phyloP scores from a whole-genome alignment of 441 rosid genomes.

The Gossypium davidsonii region DNA sequence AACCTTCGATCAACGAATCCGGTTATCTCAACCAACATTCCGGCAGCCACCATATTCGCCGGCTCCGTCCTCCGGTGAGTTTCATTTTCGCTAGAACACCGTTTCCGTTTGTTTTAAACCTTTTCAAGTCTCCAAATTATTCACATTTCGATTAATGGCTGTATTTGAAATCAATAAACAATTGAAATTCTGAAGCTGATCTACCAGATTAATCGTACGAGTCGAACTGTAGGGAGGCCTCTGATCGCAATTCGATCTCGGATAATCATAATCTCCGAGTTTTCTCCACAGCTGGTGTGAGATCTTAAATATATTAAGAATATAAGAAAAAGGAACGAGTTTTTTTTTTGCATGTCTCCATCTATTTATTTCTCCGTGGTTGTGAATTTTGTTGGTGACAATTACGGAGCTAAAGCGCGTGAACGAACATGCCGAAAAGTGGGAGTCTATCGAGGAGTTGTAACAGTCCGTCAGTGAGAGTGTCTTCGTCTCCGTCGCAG shows the following conservation, averaged over 20 bases:
- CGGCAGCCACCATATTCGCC: neutral
- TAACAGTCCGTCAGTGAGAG: constrained; percentile 21
- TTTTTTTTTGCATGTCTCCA: constrained; percentile 24
- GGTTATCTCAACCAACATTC: neutral
- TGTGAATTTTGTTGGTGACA: constrained; percentile 14
- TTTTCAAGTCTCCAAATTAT: neutral
- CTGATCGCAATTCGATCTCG: neutral
- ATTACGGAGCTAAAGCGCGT: constrained; percentile 11
- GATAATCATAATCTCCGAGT: neutral
- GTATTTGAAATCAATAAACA: neutral
- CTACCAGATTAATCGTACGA: neutral
- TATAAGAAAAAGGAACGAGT: neutral
- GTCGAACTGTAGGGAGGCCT: neutral
- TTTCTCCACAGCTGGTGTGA: neutral
- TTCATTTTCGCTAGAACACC: no score
- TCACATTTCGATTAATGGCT: neutral
- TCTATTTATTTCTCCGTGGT: constrained; percentile 17
- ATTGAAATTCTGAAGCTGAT: neutral
- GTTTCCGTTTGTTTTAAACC: neutral
- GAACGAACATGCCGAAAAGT: constrained; percentile 47
- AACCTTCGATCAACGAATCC: constrained; percentile 3
- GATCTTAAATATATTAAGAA: neutral
- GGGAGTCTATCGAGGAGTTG: constrained; percentile 35
- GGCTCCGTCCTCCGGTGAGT: constrained; percentile 7
- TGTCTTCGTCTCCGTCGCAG: constrained; percentile 26